phyloP scores from a whole-genome alignment of 2,329 filamentous ascomycete species.

The Fusarium praegraminearum region DNA sequence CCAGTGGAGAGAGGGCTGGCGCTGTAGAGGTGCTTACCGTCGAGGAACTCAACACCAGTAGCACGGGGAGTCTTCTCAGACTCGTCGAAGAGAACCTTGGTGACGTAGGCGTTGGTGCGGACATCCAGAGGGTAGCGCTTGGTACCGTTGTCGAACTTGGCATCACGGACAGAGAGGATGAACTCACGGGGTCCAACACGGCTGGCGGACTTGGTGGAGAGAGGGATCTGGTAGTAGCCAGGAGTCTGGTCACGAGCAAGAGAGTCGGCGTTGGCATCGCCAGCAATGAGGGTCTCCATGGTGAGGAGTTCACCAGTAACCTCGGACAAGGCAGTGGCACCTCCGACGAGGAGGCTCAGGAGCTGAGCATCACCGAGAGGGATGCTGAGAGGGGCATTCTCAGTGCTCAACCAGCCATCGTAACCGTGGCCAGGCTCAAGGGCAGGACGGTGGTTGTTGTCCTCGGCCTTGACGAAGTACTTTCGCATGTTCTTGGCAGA shows the following conservation, averaged over 20 bases:
- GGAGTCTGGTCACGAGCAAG: constrained; percentile 26
- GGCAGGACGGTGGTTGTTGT: constrained; percentile 59
- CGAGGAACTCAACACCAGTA: constrained; percentile 50
- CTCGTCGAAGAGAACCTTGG: constrained; percentile 54
- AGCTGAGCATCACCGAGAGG: constrained; percentile 34
- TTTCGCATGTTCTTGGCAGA: constrained; percentile 68
- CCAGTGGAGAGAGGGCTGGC: constrained; percentile 31
- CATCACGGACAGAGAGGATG: constrained; percentile 54
- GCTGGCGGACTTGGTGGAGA: constrained; percentile 62
- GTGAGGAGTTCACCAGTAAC: constrained; percentile 28
- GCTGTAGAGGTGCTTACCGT: constrained; percentile 43
- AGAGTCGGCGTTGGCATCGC: constrained; percentile 39
- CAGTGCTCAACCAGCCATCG: constrained; percentile 40
- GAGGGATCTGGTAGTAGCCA: constrained; percentile 68
- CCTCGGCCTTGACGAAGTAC: constrained; percentile 69
- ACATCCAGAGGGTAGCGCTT: constrained; percentile 42
- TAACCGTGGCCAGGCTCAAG: constrained; percentile 36
- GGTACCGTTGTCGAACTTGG: constrained; percentile 30
- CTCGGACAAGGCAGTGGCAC: constrained; percentile 23
- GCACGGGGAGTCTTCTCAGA: constrained; percentile 47
- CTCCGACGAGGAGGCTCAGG: constrained; percentile 29
- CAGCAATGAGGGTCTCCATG: constrained; percentile 32
- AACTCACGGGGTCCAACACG: constrained; percentile 69
- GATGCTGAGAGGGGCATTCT: constrained; percentile 37
- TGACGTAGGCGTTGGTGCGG: constrained; percentile 48